A percentile compares a stretch with the other conserved stretches of the same genome.
Conservation (phyloP, 2,329 filamentous ascomycete species). For the Alternaria hordeiaustralica region DNA sequence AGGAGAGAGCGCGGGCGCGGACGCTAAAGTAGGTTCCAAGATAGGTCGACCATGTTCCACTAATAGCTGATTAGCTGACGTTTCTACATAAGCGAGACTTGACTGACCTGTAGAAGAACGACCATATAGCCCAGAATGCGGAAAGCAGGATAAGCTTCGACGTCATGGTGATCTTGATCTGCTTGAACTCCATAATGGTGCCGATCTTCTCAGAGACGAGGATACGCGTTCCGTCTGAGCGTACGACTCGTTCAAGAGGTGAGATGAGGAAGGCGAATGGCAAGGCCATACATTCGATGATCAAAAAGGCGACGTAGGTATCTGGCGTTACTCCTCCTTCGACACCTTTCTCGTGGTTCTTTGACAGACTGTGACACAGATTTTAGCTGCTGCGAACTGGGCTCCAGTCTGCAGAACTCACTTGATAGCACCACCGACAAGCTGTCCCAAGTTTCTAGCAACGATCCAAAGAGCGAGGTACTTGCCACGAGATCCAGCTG, state of each 20-base stretch:
- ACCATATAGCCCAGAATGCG: slow-evolving; percentile 55
- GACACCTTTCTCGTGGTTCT: slow-evolving; percentile 35
- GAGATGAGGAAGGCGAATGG: slow-evolving; percentile 57
- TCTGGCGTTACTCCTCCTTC: slow-evolving; percentile 52
- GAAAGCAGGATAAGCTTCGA: slow-evolving; percentile 50
- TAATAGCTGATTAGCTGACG: slow-evolving; percentile 16
- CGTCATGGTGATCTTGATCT: slow-evolving; percentile 48
- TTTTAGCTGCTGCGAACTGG: neutral
- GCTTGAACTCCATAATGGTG: slow-evolving; percentile 50
- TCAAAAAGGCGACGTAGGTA: slow-evolving; percentile 57
- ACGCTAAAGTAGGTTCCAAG: slow-evolving; percentile 55
- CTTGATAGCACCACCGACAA: slow-evolving; percentile 56
- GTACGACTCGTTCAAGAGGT: slow-evolving; percentile 54
- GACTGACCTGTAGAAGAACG: slow-evolving; percentile 52
- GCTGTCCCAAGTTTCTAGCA: slow-evolving; percentile 55
- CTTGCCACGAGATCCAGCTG: slow-evolving; percentile 55
- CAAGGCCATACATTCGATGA: slow-evolving; percentile 55
- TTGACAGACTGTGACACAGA: slow-evolving; percentile 21
- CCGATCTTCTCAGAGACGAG: slow-evolving; percentile 51
- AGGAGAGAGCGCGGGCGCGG: slow-evolving; percentile 54
- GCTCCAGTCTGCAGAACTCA: slow-evolving; percentile 4
- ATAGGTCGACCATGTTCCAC: slow-evolving; percentile 57
- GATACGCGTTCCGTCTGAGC: slow-evolving; percentile 55
- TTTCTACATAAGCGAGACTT: neutral
- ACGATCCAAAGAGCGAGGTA: slow-evolving; percentile 59